Percentiles rank a stretch among this genome's conserved stretches.
Conservation (phyloP, 148 eudicot genomes). For the Gaultheria prostrata region DNA sequence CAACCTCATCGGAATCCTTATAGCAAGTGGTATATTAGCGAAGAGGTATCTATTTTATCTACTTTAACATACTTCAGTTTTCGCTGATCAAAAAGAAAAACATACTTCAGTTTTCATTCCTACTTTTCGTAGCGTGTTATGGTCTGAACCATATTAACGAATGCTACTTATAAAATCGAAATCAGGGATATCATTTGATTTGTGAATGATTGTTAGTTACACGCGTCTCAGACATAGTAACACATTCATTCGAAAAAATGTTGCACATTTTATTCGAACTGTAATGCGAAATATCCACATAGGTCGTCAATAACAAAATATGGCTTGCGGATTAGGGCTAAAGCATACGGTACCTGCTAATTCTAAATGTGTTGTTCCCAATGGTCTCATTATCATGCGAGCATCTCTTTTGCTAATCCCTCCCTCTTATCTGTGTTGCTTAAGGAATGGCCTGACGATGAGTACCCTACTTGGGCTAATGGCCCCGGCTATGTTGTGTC, state of each 20-base stretch:
- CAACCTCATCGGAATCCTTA: constrained; percentile 79
- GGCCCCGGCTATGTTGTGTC: constrained; percentile 96
- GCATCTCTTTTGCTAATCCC: neutral
- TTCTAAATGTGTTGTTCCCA: neutral
- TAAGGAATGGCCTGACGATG: constrained; percentile 84
- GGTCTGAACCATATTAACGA: neutral
- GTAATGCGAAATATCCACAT: neutral
- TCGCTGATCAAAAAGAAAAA: too few species aligned
- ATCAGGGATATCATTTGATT: neutral
- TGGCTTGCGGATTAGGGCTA: neutral
- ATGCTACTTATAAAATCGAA: neutral
- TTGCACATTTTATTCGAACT: neutral
- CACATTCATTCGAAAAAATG: neutral
- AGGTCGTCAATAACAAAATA: neutral
- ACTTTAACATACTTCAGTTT: neutral
- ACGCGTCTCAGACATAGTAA: neutral
- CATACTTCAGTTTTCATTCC: neutral
- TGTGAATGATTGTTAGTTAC: neutral
- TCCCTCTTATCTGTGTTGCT: constrained; percentile 19
- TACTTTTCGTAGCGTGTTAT: neutral
- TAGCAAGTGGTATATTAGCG: constrained; percentile 93
- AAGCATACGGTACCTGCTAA: neutral
- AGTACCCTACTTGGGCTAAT: constrained; percentile 90
- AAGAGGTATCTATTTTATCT: constrained; percentile 45
- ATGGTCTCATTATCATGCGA: neutral